Evolutionary conservation across 192 early-diverging fungal genomes (phyloP), one percentile per base, ranked within the genome.

Genomic region (Backusella luteola): DNA sequence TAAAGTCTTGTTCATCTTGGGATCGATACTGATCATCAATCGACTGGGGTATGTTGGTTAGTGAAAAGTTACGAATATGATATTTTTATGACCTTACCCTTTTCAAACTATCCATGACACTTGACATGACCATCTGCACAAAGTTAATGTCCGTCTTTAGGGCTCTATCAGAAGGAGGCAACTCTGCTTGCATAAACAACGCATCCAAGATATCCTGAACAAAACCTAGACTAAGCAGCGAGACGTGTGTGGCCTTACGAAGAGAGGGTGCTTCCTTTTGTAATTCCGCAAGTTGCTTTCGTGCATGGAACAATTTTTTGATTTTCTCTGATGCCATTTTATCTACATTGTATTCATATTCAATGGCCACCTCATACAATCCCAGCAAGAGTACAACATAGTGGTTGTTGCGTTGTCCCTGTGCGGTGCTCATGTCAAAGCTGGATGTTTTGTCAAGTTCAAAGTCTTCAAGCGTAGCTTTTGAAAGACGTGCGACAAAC

Each of bases 391-490:
- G 49, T 0, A 73, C 74, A 1, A 87, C 84, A 7, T 83, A 86
- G 71, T 83, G 85, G 66, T 85, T 83, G 76, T 91, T 91, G 8
- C 89, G 84, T 41, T 84, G 77, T 0, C 92, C 92, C 2, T 76
- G 83, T 63, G 83, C 84, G 29, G 78, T 85, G 3, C 69, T 76
- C 44, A 87, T 85, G 53, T 87, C 85, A 49, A 88, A 93, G 63
- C 91, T 89, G n/a, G 91, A 86, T 0, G 87, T 78, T 19, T 86
- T 85, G 21, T 93, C 88, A 5, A 94, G 75, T 69, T 84, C 88
- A 79, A 88, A 94, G 68, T 94, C 92, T 39, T 88, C 88, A n/a
- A 91, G 74, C 46, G 89, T 88, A 0, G 86, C 82, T 12, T 83
- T 81, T 8, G 87, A 67, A 26, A 93, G 78, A 12, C 88, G 75